These are phyloP conservation scores for Zymoseptoria crescenta DNA, from an alignment of 2,329 filamentous ascomycete genomes.

Conservation along the genomic window DNA sequence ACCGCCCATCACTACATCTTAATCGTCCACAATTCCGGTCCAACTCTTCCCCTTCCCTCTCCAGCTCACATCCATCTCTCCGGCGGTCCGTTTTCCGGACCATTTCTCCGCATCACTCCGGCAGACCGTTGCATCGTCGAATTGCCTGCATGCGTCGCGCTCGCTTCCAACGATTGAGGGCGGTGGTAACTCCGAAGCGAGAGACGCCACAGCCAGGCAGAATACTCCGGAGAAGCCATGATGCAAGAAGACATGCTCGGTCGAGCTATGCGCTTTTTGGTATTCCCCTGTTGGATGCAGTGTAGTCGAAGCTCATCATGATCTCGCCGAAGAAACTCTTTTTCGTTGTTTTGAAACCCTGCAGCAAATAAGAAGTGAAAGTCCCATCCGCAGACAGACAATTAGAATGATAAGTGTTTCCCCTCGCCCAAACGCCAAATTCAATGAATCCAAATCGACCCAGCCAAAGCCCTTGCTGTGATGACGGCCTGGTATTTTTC, in stretches of 20 bases:
- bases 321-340: too few species aligned
- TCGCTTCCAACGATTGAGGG: too few species aligned
- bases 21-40: neutral
- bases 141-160: too few species aligned
- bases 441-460: neutral
- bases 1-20: neutral
- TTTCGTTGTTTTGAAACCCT: too few species aligned
- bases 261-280: too few species aligned
- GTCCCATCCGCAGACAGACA: neutral
- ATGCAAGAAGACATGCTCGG: too few species aligned
- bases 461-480: neutral
- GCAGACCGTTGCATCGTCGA: too few species aligned
- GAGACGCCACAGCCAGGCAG: too few species aligned
- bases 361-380: slow-evolving; percentile 1
- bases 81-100: neutral
- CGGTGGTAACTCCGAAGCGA: too few species aligned
- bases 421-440: slow-evolving; percentile 8
- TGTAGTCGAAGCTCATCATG: too few species aligned
- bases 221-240: too few species aligned
- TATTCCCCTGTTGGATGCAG: too few species aligned
- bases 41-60: neutral
- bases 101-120: neutral
- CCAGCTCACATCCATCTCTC: neutral
- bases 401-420: neutral
- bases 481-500: slow-evolving; percentile 2